phyloP scores from a whole-genome alignment of 2,329 filamentous ascomycete species.

The Aspergillus puulaauensis region DNA sequence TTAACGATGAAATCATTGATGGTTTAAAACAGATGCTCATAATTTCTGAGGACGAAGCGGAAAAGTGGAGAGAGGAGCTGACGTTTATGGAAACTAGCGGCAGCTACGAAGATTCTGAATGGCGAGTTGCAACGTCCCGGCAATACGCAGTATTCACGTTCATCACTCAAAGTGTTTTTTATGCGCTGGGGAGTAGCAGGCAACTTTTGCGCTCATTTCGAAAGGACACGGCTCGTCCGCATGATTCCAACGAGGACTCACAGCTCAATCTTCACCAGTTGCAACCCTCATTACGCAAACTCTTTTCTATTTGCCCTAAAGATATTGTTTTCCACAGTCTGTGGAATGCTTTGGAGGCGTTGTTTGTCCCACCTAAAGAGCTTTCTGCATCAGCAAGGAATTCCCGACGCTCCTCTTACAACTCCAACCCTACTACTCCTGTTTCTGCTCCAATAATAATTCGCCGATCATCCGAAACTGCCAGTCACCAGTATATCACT shows the following conservation, averaged over 20 bases:
- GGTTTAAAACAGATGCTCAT: slow-evolving; percentile 37
- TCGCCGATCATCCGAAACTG: slow-evolving; percentile 27
- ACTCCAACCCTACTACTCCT: slow-evolving; percentile 23
- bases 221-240: slow-evolving; percentile 13
- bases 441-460: slow-evolving; percentile 24
- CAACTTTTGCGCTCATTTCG: slow-evolving; percentile 44
- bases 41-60: slow-evolving; percentile 36
- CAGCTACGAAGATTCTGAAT: slow-evolving; percentile 37
- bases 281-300: slow-evolving; percentile 33
- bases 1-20: slow-evolving; percentile 39
- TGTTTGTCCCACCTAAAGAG: slow-evolving; percentile 41
- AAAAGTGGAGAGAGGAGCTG: slow-evolving; percentile 39
- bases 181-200: slow-evolving; percentile 40
- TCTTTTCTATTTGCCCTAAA: slow-evolving; percentile 40
- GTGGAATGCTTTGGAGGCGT: slow-evolving; percentile 40
- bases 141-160: slow-evolving; percentile 42
- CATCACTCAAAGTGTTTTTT: slow-evolving; percentile 46
- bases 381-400: slow-evolving; percentile 29
- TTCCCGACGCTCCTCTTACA: slow-evolving; percentile 32
- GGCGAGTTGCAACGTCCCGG: slow-evolving; percentile 36
- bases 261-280: slow-evolving; percentile 32
- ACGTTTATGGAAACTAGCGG: slow-evolving; percentile 36
- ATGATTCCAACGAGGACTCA: slow-evolving; percentile 2
- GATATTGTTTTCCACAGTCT: slow-evolving; percentile 43
- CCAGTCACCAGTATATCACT: slow-evolving; percentile 33